These are phyloP conservation scores for Ustilago loliicola DNA, from an alignment of 1,284 basidiomycete species.

Conservation along the genomic window DNA sequence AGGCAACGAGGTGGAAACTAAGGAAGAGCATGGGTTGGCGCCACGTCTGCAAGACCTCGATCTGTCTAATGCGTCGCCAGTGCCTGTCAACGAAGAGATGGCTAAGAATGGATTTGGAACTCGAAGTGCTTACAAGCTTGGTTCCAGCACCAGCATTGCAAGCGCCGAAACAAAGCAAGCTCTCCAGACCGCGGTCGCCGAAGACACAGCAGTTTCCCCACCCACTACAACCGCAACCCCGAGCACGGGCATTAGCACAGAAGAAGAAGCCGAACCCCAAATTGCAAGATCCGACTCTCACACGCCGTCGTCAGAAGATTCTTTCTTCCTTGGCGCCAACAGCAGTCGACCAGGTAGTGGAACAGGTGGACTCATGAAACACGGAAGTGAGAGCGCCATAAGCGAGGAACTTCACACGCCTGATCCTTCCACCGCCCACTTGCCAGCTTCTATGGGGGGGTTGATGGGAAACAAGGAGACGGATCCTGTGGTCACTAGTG, in stretches of 20 bases:
- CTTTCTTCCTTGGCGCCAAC: slow-evolving; percentile 40
- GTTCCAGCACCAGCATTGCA: neutral
- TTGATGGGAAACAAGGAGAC: slow-evolving; percentile 10
- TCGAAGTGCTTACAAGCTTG: slow-evolving; percentile 38
- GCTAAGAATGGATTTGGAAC: slow-evolving; percentile 50
- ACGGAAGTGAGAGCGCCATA: slow-evolving; percentile 50
- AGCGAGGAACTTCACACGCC: slow-evolving; percentile 53
- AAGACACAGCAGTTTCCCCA: neutral
- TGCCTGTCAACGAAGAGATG: slow-evolving; percentile 45
- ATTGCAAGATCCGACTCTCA: slow-evolving; percentile 39
- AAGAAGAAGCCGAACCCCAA: slow-evolving; percentile 9
- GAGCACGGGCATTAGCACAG: neutral
- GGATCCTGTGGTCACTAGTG: slow-evolving; percentile 15
- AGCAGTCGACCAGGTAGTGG: slow-evolving; percentile 37
- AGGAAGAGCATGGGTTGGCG: slow-evolving; percentile 1
- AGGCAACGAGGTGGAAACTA: neutral
- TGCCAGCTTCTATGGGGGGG: slow-evolving; percentile 14
- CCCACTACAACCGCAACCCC: neutral
- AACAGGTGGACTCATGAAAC: slow-evolving; percentile 34
- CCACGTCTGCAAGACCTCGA: slow-evolving; percentile 17
- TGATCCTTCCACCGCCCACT: slow-evolving; percentile 37
- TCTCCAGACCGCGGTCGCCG: neutral
- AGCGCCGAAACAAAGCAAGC: neutral
- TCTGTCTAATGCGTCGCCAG: slow-evolving; percentile 31
- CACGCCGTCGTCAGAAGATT: slow-evolving; percentile 49